Base-by-base conservation (phyloP, 805 yeast genomes). In the Tetrapisispora nanseiensis region DNA sequence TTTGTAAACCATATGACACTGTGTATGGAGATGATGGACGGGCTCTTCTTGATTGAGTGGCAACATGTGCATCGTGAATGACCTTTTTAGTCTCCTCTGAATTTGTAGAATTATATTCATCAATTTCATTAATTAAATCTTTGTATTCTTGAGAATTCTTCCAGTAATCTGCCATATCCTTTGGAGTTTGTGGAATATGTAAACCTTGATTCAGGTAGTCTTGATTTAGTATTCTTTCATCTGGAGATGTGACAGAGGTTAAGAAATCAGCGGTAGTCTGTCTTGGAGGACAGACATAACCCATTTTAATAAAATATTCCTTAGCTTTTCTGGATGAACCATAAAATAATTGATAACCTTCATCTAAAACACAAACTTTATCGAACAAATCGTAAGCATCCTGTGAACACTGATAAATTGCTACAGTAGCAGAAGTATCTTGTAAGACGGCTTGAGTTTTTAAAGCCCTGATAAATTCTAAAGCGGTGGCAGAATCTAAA, bases 351-450 rank as follows among this genome's bases (percentile, higher is more conserved):
- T 77, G 80, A 48, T 69, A 62, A 39, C 81, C 82, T 46, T 72
- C 76, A 56, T 76, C 75, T 34, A 76, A 55, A 27, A 76, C 67
- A 41, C 67, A 62, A 67, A 76, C 86, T 48, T 78, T 75, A 58
- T 80, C 82, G 54, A 80, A 80, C 41, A 72, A 61, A 31, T 75
- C 71, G 58, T 77, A 81, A 43, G 80, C 77, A 50, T 77, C 76
- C 56, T 79, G 81, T 28, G 80, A 74, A 49, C 77, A 71, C 55
- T 75, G 80, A 52, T 75, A 74, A 34, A 80, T 76, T 29, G 85
- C 80, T 45, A 80, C 72, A 42, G 78, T 58, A 6, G 82, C 75
- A 6, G 82, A 69, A n/a, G 70, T 66, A 12, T 70, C 67, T 34
- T 67, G 53, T 27, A 77, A 61, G 45, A 68, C 44, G 63, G 79